Base-by-base conservation (phyloP, 2,329 filamentous ascomycete genomes). In the Talaromyces amestolkiae region DNA sequence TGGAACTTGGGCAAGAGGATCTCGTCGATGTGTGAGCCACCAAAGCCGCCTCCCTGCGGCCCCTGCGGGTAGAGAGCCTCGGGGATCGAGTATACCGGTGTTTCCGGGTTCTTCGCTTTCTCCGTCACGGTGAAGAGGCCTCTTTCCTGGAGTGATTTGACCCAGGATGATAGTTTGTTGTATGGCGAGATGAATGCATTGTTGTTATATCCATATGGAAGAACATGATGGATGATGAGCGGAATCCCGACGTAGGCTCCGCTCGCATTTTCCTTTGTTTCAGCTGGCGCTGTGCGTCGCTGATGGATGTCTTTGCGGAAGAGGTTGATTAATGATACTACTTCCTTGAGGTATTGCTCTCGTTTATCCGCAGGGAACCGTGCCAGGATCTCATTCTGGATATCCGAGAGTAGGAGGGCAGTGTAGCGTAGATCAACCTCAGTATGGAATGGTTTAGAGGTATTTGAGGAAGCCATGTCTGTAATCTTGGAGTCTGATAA, bases 161-260 rank as follows among this genome's bases (percentile, higher is more conserved):
- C 56, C 56, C 56, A 58, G 35, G 35, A 58, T 9, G 56, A 43
- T 22, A 43, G 8, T 58, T 58, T 58, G 24, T 43, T 58, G 35
- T 58, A 43, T n/a, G 56, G 56, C n/a, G 37, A 43, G 22, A 41
- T 58, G 56, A 41, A 58, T 24, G 56, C 13, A 31, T 58, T 58
- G 22, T 58, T 43, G 39, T 58, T 43, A 31, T 43, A 43, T 15
- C 56, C 56, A 8, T 43, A 58, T 11, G 56, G 56, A 43, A 58
- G 24, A 15, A 58, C 37, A 41, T 58, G 56, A 3, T 58, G 56
- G 22, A 58, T 41, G 15, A 41, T 58, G 22, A 58, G 54, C 35
- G 54, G 54, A 17, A 58, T n/a, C 9, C 37, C 54, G 1, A 17
- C 13, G 35, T 41, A 58, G 35, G 54, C 35, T 17, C 35, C 24